A percentile compares a stretch with the other conserved stretches of the same genome.
Conservation (phyloP, 805 yeast species). For the Candida jianshihensis region DNA sequence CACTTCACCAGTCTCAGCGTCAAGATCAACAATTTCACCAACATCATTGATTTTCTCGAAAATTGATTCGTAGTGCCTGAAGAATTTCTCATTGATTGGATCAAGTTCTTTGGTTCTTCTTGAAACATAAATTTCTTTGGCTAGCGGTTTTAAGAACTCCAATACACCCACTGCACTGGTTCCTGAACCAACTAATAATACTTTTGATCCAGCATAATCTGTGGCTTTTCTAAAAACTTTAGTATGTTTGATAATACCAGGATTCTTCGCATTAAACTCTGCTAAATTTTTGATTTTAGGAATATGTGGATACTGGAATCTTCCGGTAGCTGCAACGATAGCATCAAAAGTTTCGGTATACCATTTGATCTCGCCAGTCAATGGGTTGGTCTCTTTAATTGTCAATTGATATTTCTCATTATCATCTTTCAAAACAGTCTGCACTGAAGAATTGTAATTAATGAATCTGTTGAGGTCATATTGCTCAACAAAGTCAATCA, state of each 20-base stretch:
- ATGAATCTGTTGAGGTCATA: constrained; percentile 26
- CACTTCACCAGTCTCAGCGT: constrained; percentile 5
- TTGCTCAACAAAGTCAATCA: constrained; percentile 21
- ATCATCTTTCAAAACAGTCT: constrained; percentile 22
- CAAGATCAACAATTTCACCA: constrained; percentile 7
- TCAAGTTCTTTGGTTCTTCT: constrained; percentile 3
- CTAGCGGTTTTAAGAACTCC: constrained; percentile 26
- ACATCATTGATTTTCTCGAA: neutral
- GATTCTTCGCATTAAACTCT: constrained; percentile 31
- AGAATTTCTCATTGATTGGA: neutral
- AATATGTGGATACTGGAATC: constrained; percentile 43
- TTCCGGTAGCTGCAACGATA: constrained; percentile 49
- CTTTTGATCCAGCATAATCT: constrained; percentile 29
- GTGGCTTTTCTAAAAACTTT: constrained; percentile 33
- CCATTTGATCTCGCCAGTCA: constrained; percentile 26
- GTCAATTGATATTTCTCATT: constrained; percentile 30
- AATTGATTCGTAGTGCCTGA: neutral
- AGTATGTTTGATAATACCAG: constrained; percentile 24
- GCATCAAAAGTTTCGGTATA: constrained; percentile 43
- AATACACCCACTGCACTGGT: constrained; percentile 33
- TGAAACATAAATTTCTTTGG: constrained; percentile 9
- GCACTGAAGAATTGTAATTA: constrained; percentile 30
- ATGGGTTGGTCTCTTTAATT: constrained; percentile 9
- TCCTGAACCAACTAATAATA: constrained; percentile 35
- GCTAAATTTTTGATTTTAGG: constrained; percentile 43